These are phyloP conservation scores for Hypoxylon lienhwacheense DNA, from an alignment of 495 filamentous ascomycete species.

Conservation along the genomic window DNA sequence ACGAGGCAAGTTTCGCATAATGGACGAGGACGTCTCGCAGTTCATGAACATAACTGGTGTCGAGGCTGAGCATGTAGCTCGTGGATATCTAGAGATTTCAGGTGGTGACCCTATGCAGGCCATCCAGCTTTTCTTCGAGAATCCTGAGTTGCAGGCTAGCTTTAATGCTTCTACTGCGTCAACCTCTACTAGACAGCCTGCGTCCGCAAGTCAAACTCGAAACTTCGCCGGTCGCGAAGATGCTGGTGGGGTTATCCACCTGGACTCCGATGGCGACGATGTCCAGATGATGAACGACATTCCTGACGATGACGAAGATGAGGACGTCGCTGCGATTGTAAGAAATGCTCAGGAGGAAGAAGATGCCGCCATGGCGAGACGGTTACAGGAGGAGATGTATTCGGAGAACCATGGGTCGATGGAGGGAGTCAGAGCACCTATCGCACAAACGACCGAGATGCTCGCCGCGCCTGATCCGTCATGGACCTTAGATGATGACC, in stretches of 20 bases:
- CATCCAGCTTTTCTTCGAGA: conserved; percentile 86
- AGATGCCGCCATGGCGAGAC: conserved; percentile 89
- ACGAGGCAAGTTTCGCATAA: conserved; percentile 45
- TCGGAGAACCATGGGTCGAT: conserved; percentile 48
- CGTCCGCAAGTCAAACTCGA: conserved; percentile 30
- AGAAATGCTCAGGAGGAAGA: conserved; percentile 65
- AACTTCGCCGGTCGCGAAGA: conserved; percentile 50
- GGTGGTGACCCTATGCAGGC: conserved; percentile 83
- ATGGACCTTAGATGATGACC: conserved; percentile 56
- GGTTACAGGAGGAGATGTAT: conserved; percentile 91
- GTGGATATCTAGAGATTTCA: conserved; percentile 77
- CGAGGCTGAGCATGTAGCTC: conserved; percentile 59
- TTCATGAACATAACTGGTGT: conserved; percentile 72
- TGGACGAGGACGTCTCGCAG: conserved; percentile 64
- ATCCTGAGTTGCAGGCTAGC: conserved; percentile 63
- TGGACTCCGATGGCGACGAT: conserved; percentile 70
- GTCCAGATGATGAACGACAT: conserved; percentile 45
- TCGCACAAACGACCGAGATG: conserved; percentile 88
- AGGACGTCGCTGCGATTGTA: conserved; percentile 42
- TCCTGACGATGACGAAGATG: conserved; percentile 34
- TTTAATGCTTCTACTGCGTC: conserved; percentile 44
- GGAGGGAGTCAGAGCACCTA: conserved; percentile 84
- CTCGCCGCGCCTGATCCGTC: conserved; percentile 66
- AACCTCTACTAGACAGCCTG: conserved; percentile 31
- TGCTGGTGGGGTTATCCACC: conserved; percentile 63